Conservation (phyloP, 2,329 filamentous ascomycete genomes). For the Colletotrichum shisoi region DNA sequence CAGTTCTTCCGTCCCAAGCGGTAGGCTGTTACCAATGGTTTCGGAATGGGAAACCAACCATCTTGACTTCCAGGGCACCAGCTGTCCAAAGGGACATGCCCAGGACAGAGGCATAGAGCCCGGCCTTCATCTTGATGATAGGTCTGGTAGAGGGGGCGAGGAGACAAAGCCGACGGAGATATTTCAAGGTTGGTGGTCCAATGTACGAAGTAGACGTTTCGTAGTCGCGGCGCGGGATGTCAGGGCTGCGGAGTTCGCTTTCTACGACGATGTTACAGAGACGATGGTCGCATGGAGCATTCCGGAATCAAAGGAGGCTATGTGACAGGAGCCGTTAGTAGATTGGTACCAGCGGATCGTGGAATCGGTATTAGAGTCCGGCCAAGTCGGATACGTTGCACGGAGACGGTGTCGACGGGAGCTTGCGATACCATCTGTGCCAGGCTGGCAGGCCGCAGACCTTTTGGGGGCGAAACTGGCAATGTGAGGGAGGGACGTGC, state of each 20-base stretch:
- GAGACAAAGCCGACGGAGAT: background rate
- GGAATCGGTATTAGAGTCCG: conserved; percentile 11
- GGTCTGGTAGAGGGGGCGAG: background rate
- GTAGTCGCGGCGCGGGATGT: conserved; percentile 3
- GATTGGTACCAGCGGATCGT: conserved; percentile 23
- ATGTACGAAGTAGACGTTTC: background rate
- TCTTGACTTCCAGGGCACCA: conserved; percentile 64
- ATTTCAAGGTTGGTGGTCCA: conserved; percentile 11
- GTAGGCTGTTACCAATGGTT: conserved; percentile 11
- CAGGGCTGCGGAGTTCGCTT: conserved; percentile 4
- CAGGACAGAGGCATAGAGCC: conserved; percentile 60
- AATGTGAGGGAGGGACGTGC: conserved; percentile 32
- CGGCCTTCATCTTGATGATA: conserved; percentile 61
- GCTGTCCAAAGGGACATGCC: conserved; percentile 63
- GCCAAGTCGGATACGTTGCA: conserved; percentile 34
- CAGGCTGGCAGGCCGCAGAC: conserved; percentile 35
- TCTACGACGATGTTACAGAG: conserved; percentile 22
- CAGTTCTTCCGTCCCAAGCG: conserved; percentile 34
- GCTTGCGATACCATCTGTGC: conserved; percentile 16
- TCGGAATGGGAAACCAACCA: conserved; percentile 54
- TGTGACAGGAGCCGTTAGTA: conserved; percentile 10
- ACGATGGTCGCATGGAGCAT: conserved; percentile 23
- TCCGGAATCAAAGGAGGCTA: conserved; percentile 15
- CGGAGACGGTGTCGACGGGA: conserved; percentile 17
- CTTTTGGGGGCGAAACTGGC: conserved; percentile 32